Percentiles rank a stretch among this genome's conserved stretches.
Conservation (phyloP, 257 asterid genomes). For the Leonotis leonurus region DNA sequence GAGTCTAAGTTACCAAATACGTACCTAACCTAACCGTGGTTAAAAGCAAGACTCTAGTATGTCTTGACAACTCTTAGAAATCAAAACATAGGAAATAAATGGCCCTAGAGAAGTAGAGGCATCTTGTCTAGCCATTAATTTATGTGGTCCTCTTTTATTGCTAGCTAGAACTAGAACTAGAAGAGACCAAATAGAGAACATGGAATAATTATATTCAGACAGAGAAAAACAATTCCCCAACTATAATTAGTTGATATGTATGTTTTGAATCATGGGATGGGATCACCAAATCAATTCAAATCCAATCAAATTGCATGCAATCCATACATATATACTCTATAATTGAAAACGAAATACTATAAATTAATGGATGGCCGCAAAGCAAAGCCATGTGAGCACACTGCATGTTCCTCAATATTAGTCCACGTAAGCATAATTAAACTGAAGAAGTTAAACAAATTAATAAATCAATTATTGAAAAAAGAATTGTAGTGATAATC, state of each 20-base stretch:
- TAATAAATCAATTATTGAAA: neutral
- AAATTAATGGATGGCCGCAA: too few relatives aligned
- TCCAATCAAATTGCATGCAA: neutral
- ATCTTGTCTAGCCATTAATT: neutral
- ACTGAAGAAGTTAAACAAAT: neutral
- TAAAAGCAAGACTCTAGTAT: neutral
- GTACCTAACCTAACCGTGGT: neutral
- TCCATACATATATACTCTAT: too few relatives aligned
- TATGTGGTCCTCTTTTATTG: conserved; percentile 11
- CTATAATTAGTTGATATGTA: neutral
- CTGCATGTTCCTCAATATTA: conserved; percentile 11
- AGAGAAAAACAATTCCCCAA: conserved; percentile 14
- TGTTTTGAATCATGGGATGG: conserved; percentile 33
- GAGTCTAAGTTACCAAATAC: too few relatives aligned
- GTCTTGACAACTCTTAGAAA: neutral
- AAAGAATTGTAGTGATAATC: neutral
- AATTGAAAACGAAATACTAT: conserved; percentile 20
- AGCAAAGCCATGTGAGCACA: conserved; percentile 46
- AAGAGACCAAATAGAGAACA: neutral
- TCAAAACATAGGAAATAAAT: neutral
- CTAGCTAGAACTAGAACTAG: neutral
- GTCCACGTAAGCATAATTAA: conserved; percentile 19
- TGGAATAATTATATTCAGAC: neutral
- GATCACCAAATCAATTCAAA: conserved; percentile 18
- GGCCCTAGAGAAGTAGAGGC: neutral